Percentiles rank a stretch among this genome's conserved stretches.
phyloP scores from a whole-genome alignment of 2,329 filamentous ascomycete genomes.

The Bipolaris victoriae region DNA sequence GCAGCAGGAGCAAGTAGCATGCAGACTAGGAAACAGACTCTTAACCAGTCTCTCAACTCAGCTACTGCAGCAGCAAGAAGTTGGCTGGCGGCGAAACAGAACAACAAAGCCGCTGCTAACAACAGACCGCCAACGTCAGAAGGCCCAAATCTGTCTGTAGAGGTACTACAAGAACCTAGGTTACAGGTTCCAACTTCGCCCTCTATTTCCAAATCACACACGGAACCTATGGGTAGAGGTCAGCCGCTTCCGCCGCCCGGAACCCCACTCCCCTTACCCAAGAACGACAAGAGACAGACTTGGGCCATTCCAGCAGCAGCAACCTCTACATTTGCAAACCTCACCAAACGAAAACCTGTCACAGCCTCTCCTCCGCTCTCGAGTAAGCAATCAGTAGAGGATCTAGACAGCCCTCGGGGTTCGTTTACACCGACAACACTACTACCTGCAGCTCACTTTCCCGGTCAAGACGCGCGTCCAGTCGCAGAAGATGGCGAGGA shows the following conservation, averaged over 20 bases:
- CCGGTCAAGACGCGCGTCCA: slow-evolving; percentile 5
- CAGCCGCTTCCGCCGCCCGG: slow-evolving; percentile 83
- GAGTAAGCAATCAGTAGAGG: slow-evolving; percentile 15
- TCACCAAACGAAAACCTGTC: slow-evolving; percentile 70
- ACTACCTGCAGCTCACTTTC: slow-evolving; percentile 10
- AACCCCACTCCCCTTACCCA: slow-evolving; percentile 73
- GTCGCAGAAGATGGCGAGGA: slow-evolving; percentile 14
- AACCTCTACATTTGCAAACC: slow-evolving; percentile 36
- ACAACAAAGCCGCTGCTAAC: slow-evolving; percentile 29
- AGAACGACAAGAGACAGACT: slow-evolving; percentile 58
- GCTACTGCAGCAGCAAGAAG: slow-evolving; percentile 65
- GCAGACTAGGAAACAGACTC: slow-evolving; percentile 30
- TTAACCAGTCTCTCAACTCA: slow-evolving; percentile 50
- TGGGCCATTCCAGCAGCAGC: slow-evolving; percentile 59
- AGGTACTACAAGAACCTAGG: slow-evolving; percentile 9
- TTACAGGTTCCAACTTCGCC: slow-evolving; percentile 11
- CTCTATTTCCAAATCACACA: slow-evolving; percentile 43
- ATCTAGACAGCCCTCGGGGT: slow-evolving; percentile 13
- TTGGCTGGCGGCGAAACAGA: slow-evolving; percentile 61
- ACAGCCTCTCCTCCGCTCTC: slow-evolving; percentile 1
- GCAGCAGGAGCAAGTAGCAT: slow-evolving; percentile 25
- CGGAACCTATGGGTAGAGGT: slow-evolving; percentile 80
- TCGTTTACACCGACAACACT: slow-evolving; percentile 10
- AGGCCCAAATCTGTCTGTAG: slow-evolving; percentile 15
- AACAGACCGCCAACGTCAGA: slow-evolving; percentile 20